Base-by-base conservation (phyloP, 2,329 filamentous ascomycete genomes). In the Botryotinia calthae region DNA sequence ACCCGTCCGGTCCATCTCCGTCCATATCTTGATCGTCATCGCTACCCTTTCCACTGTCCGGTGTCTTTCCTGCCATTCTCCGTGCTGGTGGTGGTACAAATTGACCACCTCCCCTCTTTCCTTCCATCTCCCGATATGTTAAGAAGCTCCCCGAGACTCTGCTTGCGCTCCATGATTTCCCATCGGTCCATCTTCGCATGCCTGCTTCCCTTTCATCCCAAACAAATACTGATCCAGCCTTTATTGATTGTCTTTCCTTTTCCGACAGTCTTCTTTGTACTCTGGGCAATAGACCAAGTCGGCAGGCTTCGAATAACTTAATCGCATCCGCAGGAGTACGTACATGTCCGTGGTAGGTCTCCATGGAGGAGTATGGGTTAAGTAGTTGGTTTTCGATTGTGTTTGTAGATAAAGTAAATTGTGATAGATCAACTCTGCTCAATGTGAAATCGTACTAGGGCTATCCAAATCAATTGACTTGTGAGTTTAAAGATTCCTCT, bases 181-280 rank as follows among this genome's bases (percentile, higher is more conserved):
- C 96, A 79, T 99, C 96, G 0, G 96, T 99, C 96, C 96, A 99
- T 82, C 96, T 87, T 80, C 96, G 89, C 96, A 99, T 99, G 77
- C 96, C 96, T 18, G 96, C 96, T 85, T 99, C 96, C 78, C 95
- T 87, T 85, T 99, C 96, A 82, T 99, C 96, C 96, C 96, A 99
- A n/a, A 99, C 96, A 80, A 98, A 99, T 5, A 99, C 95, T 0
- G 96, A 99, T 61, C 96, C 96, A 0, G 95, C 97, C 80, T 94
- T 91, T 82, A 99, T 99, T 6, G 94, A 94, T 81, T 98, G 95
- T 75, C 96, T 89, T 84, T 99, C 96, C 84, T 98, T 98, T 83
- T 99, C 96, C 4, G 96, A 98, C 80, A 99, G 97, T 79, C 96
- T 88, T 77, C 96, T 89, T 84, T 98, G 96, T 9, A 99, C 96